Percentiles rank a stretch among this genome's conserved stretches.
These are phyloP conservation scores for Triticum dicoccoides DNA, from an alignment of 176 grass and related monocot genomes.

Conservation along the genomic window DNA sequence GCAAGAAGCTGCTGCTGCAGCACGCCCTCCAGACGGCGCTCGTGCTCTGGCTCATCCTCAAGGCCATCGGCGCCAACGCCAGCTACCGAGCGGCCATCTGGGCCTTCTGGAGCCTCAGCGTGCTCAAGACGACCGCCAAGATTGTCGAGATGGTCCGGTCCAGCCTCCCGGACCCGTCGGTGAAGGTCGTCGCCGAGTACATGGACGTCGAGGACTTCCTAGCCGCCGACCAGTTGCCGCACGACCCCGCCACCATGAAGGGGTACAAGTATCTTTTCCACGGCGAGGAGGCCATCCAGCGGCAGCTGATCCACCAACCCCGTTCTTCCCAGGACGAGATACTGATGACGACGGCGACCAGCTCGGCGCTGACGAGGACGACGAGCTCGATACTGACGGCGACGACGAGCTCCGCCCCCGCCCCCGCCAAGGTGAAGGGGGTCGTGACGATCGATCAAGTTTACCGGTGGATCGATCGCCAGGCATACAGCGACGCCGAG, in stretches of 20 bases:
- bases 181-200: conserved; percentile 22
- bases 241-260: conserved; percentile 24
- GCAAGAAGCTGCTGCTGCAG: conserved; percentile 53
- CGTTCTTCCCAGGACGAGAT: neutral
- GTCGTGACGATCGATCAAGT: conserved; percentile 44
- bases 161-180: neutral
- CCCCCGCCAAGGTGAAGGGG: neutral
- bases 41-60: conserved; percentile 33
- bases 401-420: neutral
- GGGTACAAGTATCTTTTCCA: conserved; percentile 57
- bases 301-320: neutral
- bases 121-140: neutral
- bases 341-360: neutral
- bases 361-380: neutral
- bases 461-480: conserved; percentile 34
- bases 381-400: neutral
- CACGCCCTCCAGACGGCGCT: conserved; percentile 40
- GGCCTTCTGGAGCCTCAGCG: neutral
- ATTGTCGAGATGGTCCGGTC: neutral
- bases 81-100: neutral
- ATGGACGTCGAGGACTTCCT: conserved; percentile 40
- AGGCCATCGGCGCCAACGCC: neutral
- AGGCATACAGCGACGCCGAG: conserved; percentile 31
- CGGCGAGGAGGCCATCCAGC: conserved; percentile 37
- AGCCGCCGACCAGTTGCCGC: neutral